A percentile compares a stretch with the other conserved stretches of the same genome.
These are phyloP conservation scores for Brachypodium distachyon DNA, from an alignment of 202 grass and related monocot species.

Conservation along the genomic window DNA sequence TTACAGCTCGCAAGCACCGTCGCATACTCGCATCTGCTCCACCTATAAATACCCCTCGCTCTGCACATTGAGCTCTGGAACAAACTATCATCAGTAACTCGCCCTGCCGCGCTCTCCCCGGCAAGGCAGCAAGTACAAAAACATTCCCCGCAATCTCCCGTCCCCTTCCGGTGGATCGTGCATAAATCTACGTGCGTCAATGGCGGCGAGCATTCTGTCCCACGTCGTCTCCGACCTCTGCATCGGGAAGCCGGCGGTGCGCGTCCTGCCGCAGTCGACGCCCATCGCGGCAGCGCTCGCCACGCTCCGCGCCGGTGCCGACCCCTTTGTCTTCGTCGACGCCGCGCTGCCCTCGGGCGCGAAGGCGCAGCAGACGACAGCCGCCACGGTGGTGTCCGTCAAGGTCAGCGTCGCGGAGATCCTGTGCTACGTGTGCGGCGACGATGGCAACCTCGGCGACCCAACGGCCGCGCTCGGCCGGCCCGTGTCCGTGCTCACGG, in stretches of 20 bases:
- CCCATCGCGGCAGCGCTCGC: slow-evolving; percentile 40
- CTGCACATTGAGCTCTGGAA: not conserved
- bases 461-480: slow-evolving; percentile 30
- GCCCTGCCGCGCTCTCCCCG: not conserved
- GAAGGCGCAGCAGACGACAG: too few relatives aligned
- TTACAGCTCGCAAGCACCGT: slow-evolving; percentile 20
- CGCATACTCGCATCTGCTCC: not conserved
- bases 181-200: slow-evolving; percentile 14
- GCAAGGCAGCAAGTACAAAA: not conserved
- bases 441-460: slow-evolving; percentile 21
- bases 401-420: slow-evolving; percentile 63
- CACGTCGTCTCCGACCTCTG: slow-evolving; percentile 90
- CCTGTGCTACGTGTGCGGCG: slow-evolving; percentile 61
- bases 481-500: slow-evolving; percentile 34
- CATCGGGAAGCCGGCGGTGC: slow-evolving; percentile 84
- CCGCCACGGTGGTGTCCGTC: not conserved
- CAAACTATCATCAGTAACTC: not conserved
- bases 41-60: not conserved
- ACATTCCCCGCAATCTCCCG: not conserved
- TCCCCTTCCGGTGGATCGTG: not conserved
- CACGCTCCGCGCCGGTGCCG: slow-evolving; percentile 25
- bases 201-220: slow-evolving; percentile 56
- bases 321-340: slow-evolving; percentile 47
- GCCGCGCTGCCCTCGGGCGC: not conserved
- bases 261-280: slow-evolving; percentile 48